A percentile compares a stretch with the other conserved stretches of the same genome.
Conservation (phyloP, 176 grass and related monocot species). For the Juncus inflexus region DNA sequence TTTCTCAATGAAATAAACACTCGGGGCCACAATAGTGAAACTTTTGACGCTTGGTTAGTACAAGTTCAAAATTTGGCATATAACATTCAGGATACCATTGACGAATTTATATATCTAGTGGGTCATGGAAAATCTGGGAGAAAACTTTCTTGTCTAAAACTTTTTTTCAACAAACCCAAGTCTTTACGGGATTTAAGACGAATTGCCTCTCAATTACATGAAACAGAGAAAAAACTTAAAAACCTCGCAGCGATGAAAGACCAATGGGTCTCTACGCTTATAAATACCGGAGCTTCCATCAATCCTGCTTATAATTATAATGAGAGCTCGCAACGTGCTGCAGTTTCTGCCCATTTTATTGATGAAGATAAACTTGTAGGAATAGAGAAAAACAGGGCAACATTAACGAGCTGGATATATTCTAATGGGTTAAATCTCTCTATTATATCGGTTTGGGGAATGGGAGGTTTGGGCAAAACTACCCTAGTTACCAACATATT, state of each 20-base stretch:
- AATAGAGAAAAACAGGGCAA: constrained; percentile 20
- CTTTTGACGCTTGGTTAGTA: constrained; percentile 12
- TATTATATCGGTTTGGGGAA: constrained; percentile 39
- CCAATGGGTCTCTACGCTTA: neutral
- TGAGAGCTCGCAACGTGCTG: neutral
- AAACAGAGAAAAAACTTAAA: constrained; percentile 19
- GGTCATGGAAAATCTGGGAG: constrained; percentile 10
- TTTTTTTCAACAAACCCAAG: constrained; percentile 13
- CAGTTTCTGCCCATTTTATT: constrained; percentile 20
- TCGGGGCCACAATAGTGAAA: neutral
- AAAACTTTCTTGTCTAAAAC: neutral
- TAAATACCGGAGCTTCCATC: neutral
- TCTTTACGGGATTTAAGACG: constrained; percentile 12
- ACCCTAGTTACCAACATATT: constrained; percentile 45
- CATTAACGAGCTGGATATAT: constrained; percentile 29
- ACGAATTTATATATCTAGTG: constrained; percentile 25
- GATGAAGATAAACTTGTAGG: constrained; percentile 43
- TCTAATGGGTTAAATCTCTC: neutral
- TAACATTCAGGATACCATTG: constrained; percentile 40
- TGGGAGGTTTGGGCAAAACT: constrained; percentile 59
- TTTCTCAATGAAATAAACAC: constrained; percentile 19
- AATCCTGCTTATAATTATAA: neutral
- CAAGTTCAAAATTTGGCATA: constrained; percentile 29
- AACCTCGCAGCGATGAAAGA: neutral
- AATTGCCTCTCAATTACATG: constrained; percentile 25